Base-by-base conservation (phyloP, 1,284 basidiomycete genomes). In the Heterobasidion parviporum region DNA sequence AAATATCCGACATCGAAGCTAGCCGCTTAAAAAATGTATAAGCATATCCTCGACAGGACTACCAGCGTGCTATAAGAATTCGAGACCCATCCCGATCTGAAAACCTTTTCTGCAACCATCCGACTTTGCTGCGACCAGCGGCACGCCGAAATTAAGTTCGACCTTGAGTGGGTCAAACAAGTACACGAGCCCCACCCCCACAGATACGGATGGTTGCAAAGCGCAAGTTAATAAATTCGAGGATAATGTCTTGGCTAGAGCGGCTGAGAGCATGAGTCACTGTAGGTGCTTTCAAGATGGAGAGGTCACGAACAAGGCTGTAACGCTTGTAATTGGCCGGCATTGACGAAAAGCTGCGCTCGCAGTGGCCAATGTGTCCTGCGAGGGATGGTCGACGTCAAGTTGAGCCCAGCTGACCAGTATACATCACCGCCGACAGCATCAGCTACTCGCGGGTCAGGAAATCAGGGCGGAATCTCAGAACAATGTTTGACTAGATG, bases 131-230 rank as follows among this genome's bases (percentile, higher is more conserved):
- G 86, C 85, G 0, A 89, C 80, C 1, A 99, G 72, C 1, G 96
- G 96, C 53, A 98, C 79, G 3, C 94, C 92, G 60, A 98, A 85
- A 68, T 98, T 99, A 60, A 96, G 74, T 70, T 99, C 97, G 44
- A 95, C 77, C 18, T 94, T 76, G 15, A 94, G 77, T 2, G 90
- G 87, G 57, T 92, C 89, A 60, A 95, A 87, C 49, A 86, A 78
- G 67, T 97, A 98, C 50, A 98, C 81, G n/a, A 99, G 69, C 0
- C 97, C 97, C 1, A 98, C 64, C 6, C 96, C 96, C 0, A 83
- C 88, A 3, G 91, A 92, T 51, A 96, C 73, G 0, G 85, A 85
- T 0, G 87, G 87, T 49, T 72, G 72, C 3, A 72, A 61, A 50
- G 82, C 60, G 52, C 68, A 67, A 6, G 63, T 60, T 0, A 64